phyloP scores from a whole-genome alignment of 139 green algal genomes.

The Chlamydomonas incerta region DNA sequence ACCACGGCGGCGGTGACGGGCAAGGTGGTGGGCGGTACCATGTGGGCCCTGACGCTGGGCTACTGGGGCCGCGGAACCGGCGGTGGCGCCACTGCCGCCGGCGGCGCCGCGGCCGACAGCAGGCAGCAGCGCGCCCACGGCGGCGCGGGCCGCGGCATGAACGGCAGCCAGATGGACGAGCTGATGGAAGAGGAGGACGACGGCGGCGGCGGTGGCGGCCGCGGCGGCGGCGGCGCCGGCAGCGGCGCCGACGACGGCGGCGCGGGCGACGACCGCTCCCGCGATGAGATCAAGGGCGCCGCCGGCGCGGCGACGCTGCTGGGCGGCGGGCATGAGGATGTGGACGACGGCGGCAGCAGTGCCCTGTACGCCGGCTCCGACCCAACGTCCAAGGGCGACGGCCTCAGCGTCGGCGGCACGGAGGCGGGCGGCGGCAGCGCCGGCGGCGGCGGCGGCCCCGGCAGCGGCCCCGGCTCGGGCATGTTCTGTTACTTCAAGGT shows the following conservation, averaged over 20 bases:
- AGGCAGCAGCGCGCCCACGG: background rate
- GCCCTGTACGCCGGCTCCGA: background rate
- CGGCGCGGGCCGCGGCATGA: background rate
- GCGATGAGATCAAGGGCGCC: background rate
- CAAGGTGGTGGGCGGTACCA: background rate
- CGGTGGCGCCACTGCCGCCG: too few species aligned
- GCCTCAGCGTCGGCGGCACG: too few species aligned
- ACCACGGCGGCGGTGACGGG: background rate
- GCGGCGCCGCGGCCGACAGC: too few species aligned
- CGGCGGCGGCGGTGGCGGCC: background rate
- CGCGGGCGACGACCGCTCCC: background rate
- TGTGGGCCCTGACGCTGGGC: too few species aligned
- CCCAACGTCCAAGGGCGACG: too few species aligned
- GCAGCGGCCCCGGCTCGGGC: background rate
- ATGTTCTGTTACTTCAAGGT: slow-evolving; percentile 49
- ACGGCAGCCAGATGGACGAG: background rate
- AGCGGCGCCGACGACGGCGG: background rate
- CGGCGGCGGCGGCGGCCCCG: background rate
- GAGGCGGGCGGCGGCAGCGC: background rate
- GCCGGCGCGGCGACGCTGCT: background rate
- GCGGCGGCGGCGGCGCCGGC: background rate
- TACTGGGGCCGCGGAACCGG: too few species aligned
- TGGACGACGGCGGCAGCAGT: background rate
- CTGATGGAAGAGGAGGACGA: slow-evolving; percentile 19
- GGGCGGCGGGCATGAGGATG: background rate